Percentiles rank a stretch among this genome's conserved stretches.
These are phyloP conservation scores for Lachancea sp. DNA, from an alignment of 805 yeast species.

Conservation along the genomic window DNA sequence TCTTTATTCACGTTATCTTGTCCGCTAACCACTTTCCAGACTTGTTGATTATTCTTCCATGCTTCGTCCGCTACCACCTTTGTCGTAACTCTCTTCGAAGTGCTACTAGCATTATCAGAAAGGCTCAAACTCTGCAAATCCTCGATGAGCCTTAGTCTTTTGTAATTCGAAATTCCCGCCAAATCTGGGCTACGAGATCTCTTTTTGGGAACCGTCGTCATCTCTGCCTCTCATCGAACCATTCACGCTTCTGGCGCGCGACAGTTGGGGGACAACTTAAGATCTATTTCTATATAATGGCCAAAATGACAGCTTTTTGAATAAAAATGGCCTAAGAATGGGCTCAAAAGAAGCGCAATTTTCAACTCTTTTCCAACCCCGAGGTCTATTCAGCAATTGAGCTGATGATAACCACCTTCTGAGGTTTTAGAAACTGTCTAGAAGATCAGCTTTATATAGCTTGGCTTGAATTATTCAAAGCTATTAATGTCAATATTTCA, in stretches of 20 bases:
- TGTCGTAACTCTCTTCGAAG: background rate
- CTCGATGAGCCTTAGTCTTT: slow-evolving; percentile 27
- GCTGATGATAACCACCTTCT: too few species aligned
- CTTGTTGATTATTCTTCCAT: background rate
- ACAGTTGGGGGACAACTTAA: too few species aligned
- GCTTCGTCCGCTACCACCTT: background rate
- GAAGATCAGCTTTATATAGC: too few species aligned
- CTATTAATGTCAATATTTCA: too few species aligned
- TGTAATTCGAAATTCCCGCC: slow-evolving; percentile 28
- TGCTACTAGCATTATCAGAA: slow-evolving; percentile 1
- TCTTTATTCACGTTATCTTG: slow-evolving; percentile 8
- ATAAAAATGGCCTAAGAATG: background rate
- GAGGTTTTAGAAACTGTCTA: too few species aligned
- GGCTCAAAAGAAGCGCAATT: background rate
- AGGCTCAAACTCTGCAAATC: slow-evolving; percentile 31
- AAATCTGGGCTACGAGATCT: slow-evolving; percentile 25
- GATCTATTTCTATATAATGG: background rate
- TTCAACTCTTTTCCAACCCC: background rate
- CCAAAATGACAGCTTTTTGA: background rate
- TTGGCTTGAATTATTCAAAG: too few species aligned
- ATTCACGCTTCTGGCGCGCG: too few species aligned
- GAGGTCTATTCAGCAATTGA: background rate
- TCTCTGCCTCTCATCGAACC: background rate
- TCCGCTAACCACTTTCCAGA: slow-evolving; percentile 9
- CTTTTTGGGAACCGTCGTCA: slow-evolving; percentile 19